These are phyloP conservation scores for Hymenoscyphus salicellus DNA, from an alignment of 2,329 filamentous ascomycete genomes.

Conservation along the genomic window DNA sequence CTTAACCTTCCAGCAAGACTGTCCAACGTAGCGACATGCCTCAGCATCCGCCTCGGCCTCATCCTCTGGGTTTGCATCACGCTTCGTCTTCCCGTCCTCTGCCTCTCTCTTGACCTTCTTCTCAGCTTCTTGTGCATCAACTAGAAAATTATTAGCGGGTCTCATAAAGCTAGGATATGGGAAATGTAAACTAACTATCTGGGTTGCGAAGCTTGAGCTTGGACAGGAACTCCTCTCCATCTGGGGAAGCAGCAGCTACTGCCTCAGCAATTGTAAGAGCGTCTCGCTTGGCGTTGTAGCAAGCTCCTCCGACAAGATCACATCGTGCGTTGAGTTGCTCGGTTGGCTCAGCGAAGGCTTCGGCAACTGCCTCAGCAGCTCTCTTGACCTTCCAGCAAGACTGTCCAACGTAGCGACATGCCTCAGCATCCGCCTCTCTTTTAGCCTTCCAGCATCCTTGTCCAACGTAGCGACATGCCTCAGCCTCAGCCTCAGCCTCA, in stretches of 20 bases:
- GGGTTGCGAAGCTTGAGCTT: conserved; percentile 1
- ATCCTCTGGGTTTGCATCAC: conserved; percentile 6
- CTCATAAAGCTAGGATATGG: not conserved
- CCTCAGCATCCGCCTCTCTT: conserved; percentile 16
- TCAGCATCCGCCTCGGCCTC: conserved; percentile 16
- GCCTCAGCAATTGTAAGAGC: conserved; percentile 29
- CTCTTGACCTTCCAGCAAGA: conserved; percentile 25
- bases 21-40: not conserved
- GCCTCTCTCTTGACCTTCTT: conserved; percentile 30
- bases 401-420: conserved; percentile 25
- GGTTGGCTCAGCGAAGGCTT: conserved; percentile 23
- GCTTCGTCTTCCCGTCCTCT: conserved; percentile 26
- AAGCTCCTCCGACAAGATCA: conserved; percentile 24
- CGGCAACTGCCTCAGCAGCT: conserved; percentile 10
- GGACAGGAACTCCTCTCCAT: not conserved
- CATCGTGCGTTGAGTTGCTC: not conserved
- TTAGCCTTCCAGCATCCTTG: conserved; percentile 30
- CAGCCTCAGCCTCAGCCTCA: conserved; percentile 27
- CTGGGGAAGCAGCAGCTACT: conserved; percentile 21
- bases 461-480: conserved; percentile 11
- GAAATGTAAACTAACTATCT: conserved; percentile 1
- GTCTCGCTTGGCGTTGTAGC: conserved; percentile 32
- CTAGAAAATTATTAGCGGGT: not conserved
- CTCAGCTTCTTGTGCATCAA: conserved; percentile 24
- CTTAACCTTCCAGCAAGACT: conserved; percentile 3